Evolutionary conservation across 345 rosid genomes (phyloP), one percentile per base, ranked within the genome.

Genomic region (Psidium friedrichsthalianum): DNA sequence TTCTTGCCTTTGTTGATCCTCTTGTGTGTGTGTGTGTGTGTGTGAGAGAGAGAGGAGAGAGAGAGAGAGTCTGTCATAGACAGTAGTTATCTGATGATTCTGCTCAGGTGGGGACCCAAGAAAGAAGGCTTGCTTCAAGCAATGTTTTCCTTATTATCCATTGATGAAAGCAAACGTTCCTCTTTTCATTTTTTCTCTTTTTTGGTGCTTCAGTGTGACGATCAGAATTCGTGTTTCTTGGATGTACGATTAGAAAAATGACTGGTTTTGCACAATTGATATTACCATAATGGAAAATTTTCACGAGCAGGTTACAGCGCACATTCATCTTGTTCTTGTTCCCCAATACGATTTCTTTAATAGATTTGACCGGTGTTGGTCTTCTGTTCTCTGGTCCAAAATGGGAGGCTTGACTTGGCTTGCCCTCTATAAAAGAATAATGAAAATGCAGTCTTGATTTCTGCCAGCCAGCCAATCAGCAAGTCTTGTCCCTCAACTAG

Each of bases 231-330:
- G 76, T 0, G 44, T 32, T 32, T 64, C 76, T 15, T 32, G 18
- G 74, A 1, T 29, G 42, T 29, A 0, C 42, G 3, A 61, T 0
- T 6, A 27, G 10, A 27, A 61, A 61, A 0, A 1, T 0, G 74
- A 59, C 2, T 59, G 42, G 74, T 61, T 61, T 16, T 29, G 44
- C 76, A 16, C 42, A 0, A 16, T 16, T 9, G 42, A 15, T 0
- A 0, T 29, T 0, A 3, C 42, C 44, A 15, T 13, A 1, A 16
- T 20, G 32, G 42, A 29, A 64, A 16, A 64, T 7, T 32, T 2
- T 15, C 44, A 16, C 44, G 8, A 32, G 44, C 76, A 64, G 76
- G 44, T 7, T 0, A 0, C 6, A 4, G 78, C 78, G 2, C 0
- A 16, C 24, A 8, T 32, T 8, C 32, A 29, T 0, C 0, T 6